Percentiles rank a stretch among this genome's conserved stretches.
These are phyloP conservation scores for Linderina pennispora DNA, from an alignment of 192 early-diverging fungal genomes.

Conservation along the genomic window DNA sequence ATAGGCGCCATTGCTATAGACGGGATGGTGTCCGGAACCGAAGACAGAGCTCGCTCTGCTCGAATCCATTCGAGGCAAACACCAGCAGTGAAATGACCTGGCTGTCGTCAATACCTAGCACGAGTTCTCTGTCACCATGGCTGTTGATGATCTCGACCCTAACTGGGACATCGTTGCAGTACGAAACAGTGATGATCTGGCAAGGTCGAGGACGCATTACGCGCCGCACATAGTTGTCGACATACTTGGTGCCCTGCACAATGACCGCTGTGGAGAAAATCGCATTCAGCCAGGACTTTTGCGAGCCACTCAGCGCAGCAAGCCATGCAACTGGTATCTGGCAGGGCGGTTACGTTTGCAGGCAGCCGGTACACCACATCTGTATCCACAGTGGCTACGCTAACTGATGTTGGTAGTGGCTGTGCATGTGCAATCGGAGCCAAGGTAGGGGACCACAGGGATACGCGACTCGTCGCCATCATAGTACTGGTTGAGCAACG, in stretches of 20 bases:
- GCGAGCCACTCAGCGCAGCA: conserved; percentile 56
- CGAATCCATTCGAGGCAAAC: conserved; percentile 22
- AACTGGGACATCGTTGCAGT: background rate
- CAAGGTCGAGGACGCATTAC: conserved; percentile 56
- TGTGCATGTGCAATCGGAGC: no score
- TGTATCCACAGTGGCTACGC: background rate
- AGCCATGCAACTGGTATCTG: conserved; percentile 49
- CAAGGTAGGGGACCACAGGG: conserved; percentile 71
- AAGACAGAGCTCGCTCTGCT: conserved; percentile 61
- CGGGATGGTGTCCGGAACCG: conserved; percentile 74
- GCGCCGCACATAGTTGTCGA: conserved; percentile 56
- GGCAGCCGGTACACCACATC: no score
- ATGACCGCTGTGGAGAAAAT: conserved; percentile 65
- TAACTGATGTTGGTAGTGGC: no score
- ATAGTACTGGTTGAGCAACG: conserved; percentile 67
- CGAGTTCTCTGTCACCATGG: conserved; percentile 18
- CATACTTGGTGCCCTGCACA: conserved; percentile 63
- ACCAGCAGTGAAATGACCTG: conserved; percentile 46
- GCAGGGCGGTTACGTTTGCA: no score
- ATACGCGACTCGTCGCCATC: conserved; percentile 47
- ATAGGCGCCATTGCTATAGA: conserved; percentile 70
- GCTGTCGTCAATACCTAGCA: conserved; percentile 24
- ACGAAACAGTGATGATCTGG: conserved; percentile 27
- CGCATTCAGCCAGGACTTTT: conserved; percentile 75
- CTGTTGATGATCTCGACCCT: background rate